Percentiles rank a stretch among this genome's conserved stretches.
Conservation (phyloP, 2,329 filamentous ascomycete species). For the Ascochyta viciae-villosae region DNA sequence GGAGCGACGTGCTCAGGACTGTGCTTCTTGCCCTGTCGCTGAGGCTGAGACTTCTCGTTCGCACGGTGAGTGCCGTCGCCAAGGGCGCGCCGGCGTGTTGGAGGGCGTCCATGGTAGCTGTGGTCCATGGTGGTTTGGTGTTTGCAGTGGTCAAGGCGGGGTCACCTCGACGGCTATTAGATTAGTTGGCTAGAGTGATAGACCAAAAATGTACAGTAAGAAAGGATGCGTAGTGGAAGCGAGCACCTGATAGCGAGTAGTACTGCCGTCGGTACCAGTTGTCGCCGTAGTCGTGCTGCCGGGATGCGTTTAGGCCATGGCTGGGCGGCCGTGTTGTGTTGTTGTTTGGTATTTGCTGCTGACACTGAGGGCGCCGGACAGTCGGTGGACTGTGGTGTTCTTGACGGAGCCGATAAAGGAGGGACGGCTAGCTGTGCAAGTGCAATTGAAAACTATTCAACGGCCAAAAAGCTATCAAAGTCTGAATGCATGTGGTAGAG, state of each 20-base stretch:
- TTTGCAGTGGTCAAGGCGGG: slow-evolving; percentile 18
- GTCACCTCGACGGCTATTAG: slow-evolving; percentile 16
- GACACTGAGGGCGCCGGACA: slow-evolving; percentile 25
- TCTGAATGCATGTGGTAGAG: slow-evolving; percentile 34
- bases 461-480: slow-evolving; percentile 45
- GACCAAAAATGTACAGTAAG: slow-evolving; percentile 30
- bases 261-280: slow-evolving; percentile 21
- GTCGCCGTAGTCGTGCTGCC: slow-evolving; percentile 19
- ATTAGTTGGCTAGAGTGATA: slow-evolving; percentile 21
- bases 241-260: slow-evolving; percentile 28
- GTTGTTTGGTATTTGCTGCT: slow-evolving; percentile 33
- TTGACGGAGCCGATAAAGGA: slow-evolving; percentile 38
- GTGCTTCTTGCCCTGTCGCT: slow-evolving; percentile 29
- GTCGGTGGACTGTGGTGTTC: slow-evolving; percentile 25
- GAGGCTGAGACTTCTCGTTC: slow-evolving; percentile 37
- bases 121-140: slow-evolving; percentile 38
- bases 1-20: slow-evolving; percentile 24
- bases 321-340: slow-evolving; percentile 22
- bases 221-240: slow-evolving; percentile 29
- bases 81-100: slow-evolving; percentile 41
- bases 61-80: slow-evolving; percentile 44
- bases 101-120: slow-evolving; percentile 37
- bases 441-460: slow-evolving; percentile 34
- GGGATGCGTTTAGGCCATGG: slow-evolving; percentile 26
- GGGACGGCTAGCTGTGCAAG: slow-evolving; percentile 34